Evolutionary conservation across 352 stramenopile genomes (phyloP).

Genomic region (Phytophthora pluvialis): DNA sequence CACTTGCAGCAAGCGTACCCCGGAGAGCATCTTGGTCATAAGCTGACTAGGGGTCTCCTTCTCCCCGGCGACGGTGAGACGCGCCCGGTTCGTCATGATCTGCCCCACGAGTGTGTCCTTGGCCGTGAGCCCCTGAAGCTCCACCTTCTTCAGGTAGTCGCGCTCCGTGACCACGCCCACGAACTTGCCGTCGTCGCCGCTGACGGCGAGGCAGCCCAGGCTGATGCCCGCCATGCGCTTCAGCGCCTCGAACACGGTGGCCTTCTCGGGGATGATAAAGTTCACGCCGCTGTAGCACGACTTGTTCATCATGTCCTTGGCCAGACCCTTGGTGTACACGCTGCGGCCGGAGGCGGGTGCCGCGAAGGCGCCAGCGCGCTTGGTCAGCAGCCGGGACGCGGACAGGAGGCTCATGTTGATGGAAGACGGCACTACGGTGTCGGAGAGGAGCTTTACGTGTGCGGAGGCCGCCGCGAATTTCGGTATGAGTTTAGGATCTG

Average conservation of each 20-base stretch:
- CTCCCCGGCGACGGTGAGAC: slow-evolving; percentile 88
- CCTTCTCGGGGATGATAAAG: slow-evolving; percentile 94
- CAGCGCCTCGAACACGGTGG: slow-evolving; percentile 94
- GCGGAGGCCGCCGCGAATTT: neutral
- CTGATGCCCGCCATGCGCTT: slow-evolving; percentile 96
- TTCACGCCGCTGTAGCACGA: slow-evolving; percentile 96
- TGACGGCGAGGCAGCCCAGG: slow-evolving; percentile 92
- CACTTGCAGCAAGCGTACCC: slow-evolving; percentile 44
- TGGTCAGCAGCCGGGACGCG: slow-evolving; percentile 27
- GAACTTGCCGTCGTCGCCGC: slow-evolving; percentile 88
- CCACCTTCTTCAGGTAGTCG: slow-evolving; percentile 97
- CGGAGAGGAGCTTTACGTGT: slow-evolving; percentile 10
- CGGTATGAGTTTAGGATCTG: neutral
- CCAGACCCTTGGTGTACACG: slow-evolving; percentile 85
- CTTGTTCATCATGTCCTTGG: slow-evolving; percentile 92
- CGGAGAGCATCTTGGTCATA: slow-evolving; percentile 97
- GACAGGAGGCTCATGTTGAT: slow-evolving; percentile 32
- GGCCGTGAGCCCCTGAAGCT: slow-evolving; percentile 91
- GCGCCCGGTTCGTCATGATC: slow-evolving; percentile 94
- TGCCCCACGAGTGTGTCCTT: slow-evolving; percentile 90
- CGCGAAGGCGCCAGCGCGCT: slow-evolving; percentile 22
- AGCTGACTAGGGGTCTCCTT: slow-evolving; percentile 90
- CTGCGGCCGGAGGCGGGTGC: slow-evolving; percentile 32
- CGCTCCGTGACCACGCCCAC: slow-evolving; percentile 93
- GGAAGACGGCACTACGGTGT: neutral